These are phyloP conservation scores for Mycena belliarum DNA, from an alignment of 768 basidiomycete species.

Conservation along the genomic window DNA sequence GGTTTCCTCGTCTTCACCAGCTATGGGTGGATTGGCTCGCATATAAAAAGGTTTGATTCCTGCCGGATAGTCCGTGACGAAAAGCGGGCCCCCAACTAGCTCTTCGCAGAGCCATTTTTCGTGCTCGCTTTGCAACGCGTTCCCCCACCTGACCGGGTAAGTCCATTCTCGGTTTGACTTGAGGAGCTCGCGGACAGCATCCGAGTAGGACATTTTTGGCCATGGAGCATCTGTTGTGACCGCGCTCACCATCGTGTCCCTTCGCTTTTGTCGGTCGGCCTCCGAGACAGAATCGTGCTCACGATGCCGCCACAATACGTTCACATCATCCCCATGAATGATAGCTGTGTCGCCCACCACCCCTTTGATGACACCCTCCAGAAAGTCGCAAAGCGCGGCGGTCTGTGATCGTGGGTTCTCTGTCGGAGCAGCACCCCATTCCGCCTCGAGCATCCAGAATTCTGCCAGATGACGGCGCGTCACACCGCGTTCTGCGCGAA, in stretches of 20 bases:
- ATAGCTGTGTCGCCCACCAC: slow-evolving; percentile 23
- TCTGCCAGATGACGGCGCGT: slow-evolving; percentile 94
- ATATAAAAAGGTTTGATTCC: slow-evolving; percentile 95
- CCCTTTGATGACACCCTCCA: slow-evolving; percentile 54
- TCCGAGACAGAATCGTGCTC: slow-evolving; percentile 25
- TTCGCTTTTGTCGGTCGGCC: slow-evolving; percentile 26
- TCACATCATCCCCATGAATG: slow-evolving; percentile 25
- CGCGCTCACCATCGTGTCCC: slow-evolving; percentile 37
- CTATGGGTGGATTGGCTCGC: slow-evolving; percentile 55
- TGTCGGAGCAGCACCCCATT: slow-evolving; percentile 47
- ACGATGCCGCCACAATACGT: slow-evolving; percentile 43
- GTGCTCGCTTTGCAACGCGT: slow-evolving; percentile 81
- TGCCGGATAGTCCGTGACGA: slow-evolving; percentile 88
- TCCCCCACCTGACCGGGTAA: slow-evolving; percentile 58
- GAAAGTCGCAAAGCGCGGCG: slow-evolving; percentile 34
- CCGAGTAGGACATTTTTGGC: slow-evolving; percentile 75
- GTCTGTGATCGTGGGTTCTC: slow-evolving; percentile 11
- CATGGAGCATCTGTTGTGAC: slow-evolving; percentile 47
- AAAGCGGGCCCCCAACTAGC: slow-evolving; percentile 73
- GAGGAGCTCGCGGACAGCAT: slow-evolving; percentile 66
- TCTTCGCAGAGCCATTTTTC: slow-evolving; percentile 86
- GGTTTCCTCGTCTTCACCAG: slow-evolving; percentile 43
- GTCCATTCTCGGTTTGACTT: slow-evolving; percentile 28
- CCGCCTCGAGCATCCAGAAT: slow-evolving; percentile 99
- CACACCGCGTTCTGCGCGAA: slow-evolving; percentile 88